Percentiles rank a stretch among this genome's conserved stretches.
These are phyloP conservation scores for Schizosaccharomyces cryophilus DNA, from an alignment of 805 yeast genomes.

Conservation along the genomic window DNA sequence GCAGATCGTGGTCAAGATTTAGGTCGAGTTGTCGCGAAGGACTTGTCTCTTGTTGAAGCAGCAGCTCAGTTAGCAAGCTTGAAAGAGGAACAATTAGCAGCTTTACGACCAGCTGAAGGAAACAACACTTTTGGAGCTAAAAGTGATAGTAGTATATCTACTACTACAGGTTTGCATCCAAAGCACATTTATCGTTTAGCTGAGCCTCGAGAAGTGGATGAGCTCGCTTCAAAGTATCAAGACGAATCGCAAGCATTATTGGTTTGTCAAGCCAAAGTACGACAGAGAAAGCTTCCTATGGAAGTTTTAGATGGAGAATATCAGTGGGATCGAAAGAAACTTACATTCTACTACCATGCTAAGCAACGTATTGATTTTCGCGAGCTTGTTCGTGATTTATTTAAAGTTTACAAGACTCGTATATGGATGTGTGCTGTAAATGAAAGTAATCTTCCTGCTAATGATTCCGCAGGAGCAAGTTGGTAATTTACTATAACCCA, in stretches of 20 bases:
- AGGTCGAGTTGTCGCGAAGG: conserved; percentile 36
- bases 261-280: conserved; percentile 34
- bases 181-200: conserved; percentile 45
- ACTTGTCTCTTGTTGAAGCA: conserved; percentile 25
- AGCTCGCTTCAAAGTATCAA: conserved; percentile 29
- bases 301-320: conserved; percentile 53
- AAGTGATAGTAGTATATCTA: conserved; percentile 4
- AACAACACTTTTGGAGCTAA: conserved; percentile 6
- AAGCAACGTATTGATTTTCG: conserved; percentile 54
- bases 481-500: no score
- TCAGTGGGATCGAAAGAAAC: conserved; percentile 63
- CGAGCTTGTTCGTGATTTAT: conserved; percentile 50
- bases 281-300: conserved; percentile 28
- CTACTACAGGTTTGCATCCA: conserved; percentile 12
- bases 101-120: conserved; percentile 3
- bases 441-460: not conserved
- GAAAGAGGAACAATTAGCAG: not conserved
- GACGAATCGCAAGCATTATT: conserved; percentile 50
- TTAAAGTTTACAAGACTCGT: conserved; percentile 51
- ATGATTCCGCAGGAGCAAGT: not conserved
- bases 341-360: conserved; percentile 42
- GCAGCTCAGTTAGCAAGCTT: not conserved
- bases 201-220: conserved; percentile 32
- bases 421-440: conserved; percentile 70
- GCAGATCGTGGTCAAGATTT: conserved; percentile 65